A percentile compares a stretch with the other conserved stretches of the same genome.
phyloP scores from a whole-genome alignment of 2,329 filamentous ascomycete species.

The Nigrospora oryzae region DNA sequence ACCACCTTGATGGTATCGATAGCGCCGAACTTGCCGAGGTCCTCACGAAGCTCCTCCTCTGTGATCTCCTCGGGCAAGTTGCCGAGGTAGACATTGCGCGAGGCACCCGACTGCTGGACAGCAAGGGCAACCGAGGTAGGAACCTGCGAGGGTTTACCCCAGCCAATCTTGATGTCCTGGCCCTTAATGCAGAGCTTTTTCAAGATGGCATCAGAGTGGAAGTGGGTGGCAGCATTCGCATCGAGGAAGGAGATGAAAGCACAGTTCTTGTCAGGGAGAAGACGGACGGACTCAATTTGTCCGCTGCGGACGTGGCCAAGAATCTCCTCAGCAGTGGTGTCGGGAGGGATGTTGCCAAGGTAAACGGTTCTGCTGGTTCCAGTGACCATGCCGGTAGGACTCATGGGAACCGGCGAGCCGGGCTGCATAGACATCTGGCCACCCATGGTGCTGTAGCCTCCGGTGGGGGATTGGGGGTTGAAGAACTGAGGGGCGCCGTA shows the following conservation, averaged over 20 bases:
- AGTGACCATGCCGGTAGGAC: constrained; percentile 65
- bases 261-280: constrained; percentile 98
- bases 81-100: constrained; percentile 92
- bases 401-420: constrained; percentile 67
- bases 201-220: constrained; percentile 98
- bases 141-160: constrained; percentile 97
- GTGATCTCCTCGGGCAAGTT: constrained; percentile 84
- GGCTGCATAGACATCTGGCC: constrained; percentile 54
- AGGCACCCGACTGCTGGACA: constrained; percentile 94
- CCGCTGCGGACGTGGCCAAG: constrained; percentile 92
- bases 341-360: constrained; percentile 94
- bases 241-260: constrained; percentile 99
- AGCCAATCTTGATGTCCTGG: constrained; percentile 98
- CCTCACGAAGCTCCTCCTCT: constrained; percentile 89
- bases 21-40: constrained; percentile 89
- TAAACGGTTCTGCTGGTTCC: constrained; percentile 96
- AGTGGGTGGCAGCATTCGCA: constrained; percentile 94
- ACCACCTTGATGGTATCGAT: constrained; percentile 98
- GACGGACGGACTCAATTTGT: constrained; percentile 96
- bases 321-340: constrained; percentile 95
- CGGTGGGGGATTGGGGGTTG: constrained; percentile 78
- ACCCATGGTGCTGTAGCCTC: constrained; percentile 57
- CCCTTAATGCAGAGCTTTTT: constrained; percentile 99
- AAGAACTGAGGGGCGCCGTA: constrained; percentile 77
- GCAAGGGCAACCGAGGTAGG: constrained; percentile 95